These are phyloP conservation scores for Colletotrichum siamense DNA, from an alignment of 2,329 filamentous ascomycete species.

Conservation along the genomic window DNA sequence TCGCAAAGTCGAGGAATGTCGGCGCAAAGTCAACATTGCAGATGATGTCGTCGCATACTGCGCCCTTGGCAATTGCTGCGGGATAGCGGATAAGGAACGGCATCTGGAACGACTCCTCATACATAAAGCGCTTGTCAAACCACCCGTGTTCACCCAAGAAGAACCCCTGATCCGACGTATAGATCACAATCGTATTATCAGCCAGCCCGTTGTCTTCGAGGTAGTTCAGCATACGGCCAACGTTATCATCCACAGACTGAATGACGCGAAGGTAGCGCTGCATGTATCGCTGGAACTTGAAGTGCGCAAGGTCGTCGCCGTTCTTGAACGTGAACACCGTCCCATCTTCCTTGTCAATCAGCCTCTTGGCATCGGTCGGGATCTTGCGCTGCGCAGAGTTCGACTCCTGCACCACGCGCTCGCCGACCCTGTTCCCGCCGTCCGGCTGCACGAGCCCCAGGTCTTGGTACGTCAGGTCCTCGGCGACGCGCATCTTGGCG, in stretches of 20 bases:
- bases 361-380: conserved; percentile 26
- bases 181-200: conserved; percentile 56
- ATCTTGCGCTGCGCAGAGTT: conserved; percentile 31
- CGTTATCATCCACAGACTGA: conserved; percentile 57
- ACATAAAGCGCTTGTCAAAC: conserved; percentile 66
- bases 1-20: conserved; percentile 52
- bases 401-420: conserved; percentile 32
- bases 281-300: conserved; percentile 64
- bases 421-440: conserved; percentile 45
- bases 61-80: conserved; percentile 39
- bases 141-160: conserved; percentile 63
- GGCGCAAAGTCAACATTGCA: conserved; percentile 61
- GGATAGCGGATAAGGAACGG: conserved; percentile 56
- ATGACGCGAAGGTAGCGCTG: conserved; percentile 59
- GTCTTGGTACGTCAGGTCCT: conserved; percentile 57
- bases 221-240: conserved; percentile 52
- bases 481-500: conserved; percentile 57
- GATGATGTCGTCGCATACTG: conserved; percentile 52
- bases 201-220: conserved; percentile 46
- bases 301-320: conserved; percentile 48
- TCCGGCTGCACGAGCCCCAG: conserved; percentile 53
- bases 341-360: conserved; percentile 53
- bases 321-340: conserved; percentile 50
- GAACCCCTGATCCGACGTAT: conserved; percentile 61
- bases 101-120: conserved; percentile 63